Base-by-base conservation (phyloP, 208 protist species). In the Trypanosoma cruzi region DNA sequence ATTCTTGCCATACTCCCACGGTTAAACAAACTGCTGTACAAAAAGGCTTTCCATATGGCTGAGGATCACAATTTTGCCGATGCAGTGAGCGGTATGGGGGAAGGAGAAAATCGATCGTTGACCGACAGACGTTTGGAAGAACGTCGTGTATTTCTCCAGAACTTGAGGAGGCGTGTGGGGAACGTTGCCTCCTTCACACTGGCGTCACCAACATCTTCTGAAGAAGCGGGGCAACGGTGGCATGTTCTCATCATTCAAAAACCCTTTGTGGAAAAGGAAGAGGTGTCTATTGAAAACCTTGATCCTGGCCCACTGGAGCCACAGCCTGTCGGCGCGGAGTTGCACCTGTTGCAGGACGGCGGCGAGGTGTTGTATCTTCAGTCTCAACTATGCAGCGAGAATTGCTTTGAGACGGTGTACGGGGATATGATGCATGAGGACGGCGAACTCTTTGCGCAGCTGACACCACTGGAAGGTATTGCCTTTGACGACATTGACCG, bases 341-440 rank as follows among this genome's bases (percentile, higher is more conserved):
- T 96, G 50, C 88, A 93, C 61, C 63, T 93, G 16, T 54, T 86
- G 36, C 79, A 61, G 5, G 90, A 96, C 64, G 71, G 68, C 26
- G 90, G 90, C 13, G 90, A 96, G 53, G 74, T 82, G 49, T 54
- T 71, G 4, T 85, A 90, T 73, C 68, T 88, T 20, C 54, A 84
- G 46, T 69, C 80, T 5, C 71, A 82, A 64, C 58, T 89, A 11
- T 73, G 65, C 50, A 76, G 91, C 53, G 68, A 71, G n/a, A 74
- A 75, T 24, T 71, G 69, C 26, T 64, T 89, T 32, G 75, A 86
- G 48, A 77, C 81, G 29, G 34, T 68, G n/a, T 88, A 79, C 64
- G 79, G 85, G 22, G 86, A 96, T 61, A 80, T 81, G 20, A 57
- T 93, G 63, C 84, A 86, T 28, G 80, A 90, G 37, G 84, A 96